phyloP scores from a whole-genome alignment of 2,329 filamentous ascomycete species.

The Pseudopyricularia javanii region DNA sequence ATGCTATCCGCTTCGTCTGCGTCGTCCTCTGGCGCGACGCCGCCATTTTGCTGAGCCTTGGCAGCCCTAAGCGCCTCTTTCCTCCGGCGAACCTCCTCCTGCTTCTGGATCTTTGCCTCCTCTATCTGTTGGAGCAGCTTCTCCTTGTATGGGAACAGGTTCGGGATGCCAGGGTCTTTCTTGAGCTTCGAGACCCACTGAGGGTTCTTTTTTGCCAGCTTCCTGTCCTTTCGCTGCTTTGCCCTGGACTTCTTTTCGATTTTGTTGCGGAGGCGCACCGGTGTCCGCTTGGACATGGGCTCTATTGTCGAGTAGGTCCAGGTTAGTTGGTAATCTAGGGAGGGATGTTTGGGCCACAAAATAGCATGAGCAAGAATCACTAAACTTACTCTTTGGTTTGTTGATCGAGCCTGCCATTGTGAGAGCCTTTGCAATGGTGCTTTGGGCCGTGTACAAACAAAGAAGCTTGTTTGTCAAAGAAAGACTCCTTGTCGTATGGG shows the following conservation, averaged over 20 bases:
- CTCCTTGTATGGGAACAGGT: constrained; percentile 96
- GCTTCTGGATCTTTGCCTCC: constrained; percentile 68
- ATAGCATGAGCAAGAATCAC: constrained; percentile 22
- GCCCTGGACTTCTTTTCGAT: constrained; percentile 85
- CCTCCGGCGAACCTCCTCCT: constrained; percentile 61
- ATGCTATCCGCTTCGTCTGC: constrained; percentile 30
- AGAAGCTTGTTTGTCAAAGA: not conserved
- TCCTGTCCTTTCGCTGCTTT: constrained; percentile 84
- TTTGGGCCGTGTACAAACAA: not conserved
- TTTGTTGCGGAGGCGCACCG: constrained; percentile 84
- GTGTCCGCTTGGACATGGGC: constrained; percentile 85
- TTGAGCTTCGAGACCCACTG: constrained; percentile 92
- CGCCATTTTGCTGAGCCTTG: constrained; percentile 33
- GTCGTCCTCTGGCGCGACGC: not conserved
- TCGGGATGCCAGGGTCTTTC: constrained; percentile 96
- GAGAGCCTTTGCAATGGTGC: not conserved
- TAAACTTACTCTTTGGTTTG: constrained; percentile 35
- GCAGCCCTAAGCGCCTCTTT: constrained; percentile 61
- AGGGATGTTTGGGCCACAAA: not conserved
- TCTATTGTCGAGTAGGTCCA: constrained; percentile 36
- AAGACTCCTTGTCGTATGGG: not conserved
- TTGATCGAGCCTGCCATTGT: constrained; percentile 41
- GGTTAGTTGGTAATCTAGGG: constrained; percentile 4
- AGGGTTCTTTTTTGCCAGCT: constrained; percentile 89
- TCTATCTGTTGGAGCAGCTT: constrained; percentile 91